Conservation (phyloP, 768 basidiomycete genomes). For the Nidularia sp. region DNA sequence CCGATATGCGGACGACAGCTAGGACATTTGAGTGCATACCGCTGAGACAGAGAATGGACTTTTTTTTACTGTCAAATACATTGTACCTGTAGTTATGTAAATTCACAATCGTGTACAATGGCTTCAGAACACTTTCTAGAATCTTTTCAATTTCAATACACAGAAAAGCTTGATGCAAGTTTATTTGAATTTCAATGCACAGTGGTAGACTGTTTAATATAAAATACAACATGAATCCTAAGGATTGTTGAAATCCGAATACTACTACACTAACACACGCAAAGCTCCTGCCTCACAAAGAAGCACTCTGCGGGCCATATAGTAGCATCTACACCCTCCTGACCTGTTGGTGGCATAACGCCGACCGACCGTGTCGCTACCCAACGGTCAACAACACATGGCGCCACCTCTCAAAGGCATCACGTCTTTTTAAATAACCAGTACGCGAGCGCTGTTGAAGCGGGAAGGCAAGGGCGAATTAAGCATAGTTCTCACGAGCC, state of each 20-base stretch:
- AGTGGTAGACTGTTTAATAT: neutral
- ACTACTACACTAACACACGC: constrained; percentile 39
- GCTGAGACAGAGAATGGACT: too few species aligned
- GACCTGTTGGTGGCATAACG: neutral
- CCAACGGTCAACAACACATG: constrained; percentile 46
- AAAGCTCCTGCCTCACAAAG: constrained; percentile 31
- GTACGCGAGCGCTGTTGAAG: constrained; percentile 89
- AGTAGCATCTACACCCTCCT: constrained; percentile 28
- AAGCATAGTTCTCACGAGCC: constrained; percentile 84
- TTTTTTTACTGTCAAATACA: too few species aligned
- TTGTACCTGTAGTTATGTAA: too few species aligned
- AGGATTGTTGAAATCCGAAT: constrained; percentile 84
- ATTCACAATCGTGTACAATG: too few species aligned
- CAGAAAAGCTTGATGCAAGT: neutral
- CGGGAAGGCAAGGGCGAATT: constrained; percentile 48
- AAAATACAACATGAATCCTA: constrained; percentile 1
- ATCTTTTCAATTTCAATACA: too few species aligned
- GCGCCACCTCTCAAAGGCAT: neutral
- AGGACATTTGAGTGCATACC: too few species aligned
- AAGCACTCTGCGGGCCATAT: constrained; percentile 33
- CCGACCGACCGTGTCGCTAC: constrained; percentile 17
- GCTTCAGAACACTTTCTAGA: too few species aligned
- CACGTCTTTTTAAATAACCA: constrained; percentile 37
- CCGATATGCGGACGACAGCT: too few species aligned
- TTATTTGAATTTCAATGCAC: neutral